A percentile compares a stretch with the other conserved stretches of the same genome.
Conservation (phyloP, 2,329 filamentous ascomycete genomes). For the Diaporthe sp. region DNA sequence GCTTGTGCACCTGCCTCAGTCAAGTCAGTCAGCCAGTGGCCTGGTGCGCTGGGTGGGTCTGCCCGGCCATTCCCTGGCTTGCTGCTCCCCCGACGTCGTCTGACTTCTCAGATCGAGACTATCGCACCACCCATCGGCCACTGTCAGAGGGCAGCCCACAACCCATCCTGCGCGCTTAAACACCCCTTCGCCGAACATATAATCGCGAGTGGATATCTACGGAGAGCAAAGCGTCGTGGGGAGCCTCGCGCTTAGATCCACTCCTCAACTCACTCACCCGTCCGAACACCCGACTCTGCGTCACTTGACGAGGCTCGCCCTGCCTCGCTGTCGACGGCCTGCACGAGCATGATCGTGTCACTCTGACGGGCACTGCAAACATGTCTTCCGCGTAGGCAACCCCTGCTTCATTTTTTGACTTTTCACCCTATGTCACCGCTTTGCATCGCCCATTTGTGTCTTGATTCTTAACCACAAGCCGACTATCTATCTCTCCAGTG, state of each 20-base stretch:
- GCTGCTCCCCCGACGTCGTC: conserved; percentile 31
- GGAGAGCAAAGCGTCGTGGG: conserved; percentile 30
- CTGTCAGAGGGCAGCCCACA: conserved; percentile 15
- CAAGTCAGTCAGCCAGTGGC: neutral
- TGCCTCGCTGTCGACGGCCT: conserved; percentile 11
- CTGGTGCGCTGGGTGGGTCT: conserved; percentile 14
- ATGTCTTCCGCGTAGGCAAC: conserved; percentile 41
- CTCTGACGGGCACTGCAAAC: conserved; percentile 15
- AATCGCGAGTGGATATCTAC: conserved; percentile 19
- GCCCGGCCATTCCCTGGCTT: conserved; percentile 11
- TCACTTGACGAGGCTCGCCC: conserved; percentile 37
- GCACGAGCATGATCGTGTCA: conserved; percentile 28
- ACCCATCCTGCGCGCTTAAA: conserved; percentile 16
- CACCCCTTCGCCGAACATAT: conserved; percentile 8
- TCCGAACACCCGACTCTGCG: conserved; percentile 11
- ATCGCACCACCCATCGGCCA: conserved; percentile 31
- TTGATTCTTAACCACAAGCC: conserved; percentile 7
- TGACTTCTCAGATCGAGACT: conserved; percentile 32
- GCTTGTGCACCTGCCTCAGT: neutral
- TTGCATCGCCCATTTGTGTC: neutral
- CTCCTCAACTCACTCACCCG: conserved; percentile 37
- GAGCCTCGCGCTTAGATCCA: conserved; percentile 37
- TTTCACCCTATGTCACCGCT: neutral
- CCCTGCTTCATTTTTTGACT: neutral
- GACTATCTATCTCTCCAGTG: neutral